Base-by-base conservation (phyloP, 208 protist species). In the Trypanosoma cruzi region DNA sequence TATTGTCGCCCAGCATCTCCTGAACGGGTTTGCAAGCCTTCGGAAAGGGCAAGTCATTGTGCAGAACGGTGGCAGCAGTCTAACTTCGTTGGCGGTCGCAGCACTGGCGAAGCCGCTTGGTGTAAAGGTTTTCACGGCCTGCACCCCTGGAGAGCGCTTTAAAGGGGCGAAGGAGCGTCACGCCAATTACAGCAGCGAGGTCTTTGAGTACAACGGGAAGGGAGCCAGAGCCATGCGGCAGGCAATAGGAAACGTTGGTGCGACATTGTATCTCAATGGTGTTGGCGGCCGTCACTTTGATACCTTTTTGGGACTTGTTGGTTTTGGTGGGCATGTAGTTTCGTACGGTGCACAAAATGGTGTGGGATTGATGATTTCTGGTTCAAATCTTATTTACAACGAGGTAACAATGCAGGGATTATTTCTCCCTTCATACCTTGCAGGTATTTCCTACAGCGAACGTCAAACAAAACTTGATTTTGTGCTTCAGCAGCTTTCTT, bases 341-440 rank as follows among this genome's bases (percentile, higher is more conserved):
- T 86, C 73, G 14, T 94, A 90, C 64, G 88, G 88, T 54, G 85
- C 88, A 14, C 88, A 94, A 68, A 80, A 86, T 71, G 78, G 88
- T 67, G 80, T 85, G 24, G 88, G 88, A 18, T 56, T 94, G 34
- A 79, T 90, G 56, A 55, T 90, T 48, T 88, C 85, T 18, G 80
- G 81, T 55, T 85, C 79, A 49, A 82, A 73, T 49, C 36, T 90
- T 14, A 94, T 94, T 66, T 85, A 79, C 68, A 88, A 88, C 42
- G 85, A 94, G 70, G 49, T 91, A n/a, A 88, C 86, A 42, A 79
- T 94, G 79, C 54, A 81, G 13, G 88, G 88, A 13, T 75, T 91
- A 53, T 91, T 83, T 52, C 67, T 90, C 32, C 88, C 88, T 4
- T 72, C 72, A 18, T 86, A 80, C 63, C 64, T 94, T 20, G 48